These are phyloP conservation scores for Iberis pinnata DNA, from an alignment of 345 rosid genomes.

Conservation along the genomic window DNA sequence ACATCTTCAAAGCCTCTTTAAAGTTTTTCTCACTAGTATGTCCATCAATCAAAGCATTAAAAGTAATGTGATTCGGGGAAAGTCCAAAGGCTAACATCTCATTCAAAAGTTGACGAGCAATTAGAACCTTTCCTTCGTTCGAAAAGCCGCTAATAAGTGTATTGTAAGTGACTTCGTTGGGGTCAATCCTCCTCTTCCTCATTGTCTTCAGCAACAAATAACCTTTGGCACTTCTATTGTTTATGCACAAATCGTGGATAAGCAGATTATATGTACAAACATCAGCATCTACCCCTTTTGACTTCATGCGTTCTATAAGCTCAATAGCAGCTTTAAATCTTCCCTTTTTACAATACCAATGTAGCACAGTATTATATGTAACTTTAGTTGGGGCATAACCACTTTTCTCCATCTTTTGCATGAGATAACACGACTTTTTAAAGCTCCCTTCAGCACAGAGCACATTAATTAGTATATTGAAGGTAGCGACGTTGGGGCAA, in stretches of 20 bases:
- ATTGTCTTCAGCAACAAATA: conserved; percentile 69
- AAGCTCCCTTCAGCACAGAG: conserved; percentile 65
- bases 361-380: conserved; percentile 69
- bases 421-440: conserved; percentile 52
- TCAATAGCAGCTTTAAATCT: conserved; percentile 52
- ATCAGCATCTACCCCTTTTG: conserved; percentile 65
- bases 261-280: conserved; percentile 77
- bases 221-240: conserved; percentile 63
- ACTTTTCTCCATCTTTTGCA: conserved; percentile 72
- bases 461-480: conserved; percentile 68
- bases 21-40: conserved; percentile 43
- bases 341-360: conserved; percentile 75
- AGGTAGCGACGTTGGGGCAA: conserved; percentile 74
- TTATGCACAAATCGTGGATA: conserved; percentile 67
- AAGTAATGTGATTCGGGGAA: conserved; percentile 52
- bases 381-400: conserved; percentile 66
- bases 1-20: conserved; percentile 54
- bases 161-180: conserved; percentile 69
- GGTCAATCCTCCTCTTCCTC: conserved; percentile 59
- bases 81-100: conserved; percentile 60
- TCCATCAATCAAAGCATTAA: conserved; percentile 64
- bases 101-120: conserved; percentile 51
- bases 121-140: conserved; percentile 55
- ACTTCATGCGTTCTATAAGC: conserved; percentile 62
- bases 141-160: conserved; percentile 67